Percentiles rank a stretch among this genome's conserved stretches.
Evolutionary conservation across 2,329 filamentous ascomycete species (phyloP).

Genomic region (Corinectria fuckeliana): DNA sequence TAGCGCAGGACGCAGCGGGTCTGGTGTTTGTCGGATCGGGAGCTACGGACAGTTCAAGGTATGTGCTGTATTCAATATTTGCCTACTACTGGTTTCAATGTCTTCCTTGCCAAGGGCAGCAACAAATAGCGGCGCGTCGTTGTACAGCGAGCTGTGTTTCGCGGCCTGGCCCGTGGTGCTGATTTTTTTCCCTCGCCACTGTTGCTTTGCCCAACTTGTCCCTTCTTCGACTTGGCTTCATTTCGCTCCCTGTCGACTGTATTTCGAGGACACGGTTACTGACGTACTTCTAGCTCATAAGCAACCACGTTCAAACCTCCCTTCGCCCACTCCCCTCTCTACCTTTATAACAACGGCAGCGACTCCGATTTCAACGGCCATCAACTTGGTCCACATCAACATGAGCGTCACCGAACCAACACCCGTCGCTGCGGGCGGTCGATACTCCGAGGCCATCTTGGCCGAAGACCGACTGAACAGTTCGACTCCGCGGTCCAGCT

Average conservation of each 20-base stretch:
- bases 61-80: slow-evolving; percentile 35
- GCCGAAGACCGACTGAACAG: slow-evolving; percentile 39
- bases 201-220: slow-evolving; percentile 6
- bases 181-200: slow-evolving; percentile 5
- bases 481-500: slow-evolving; percentile 45
- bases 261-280: slow-evolving; percentile 10
- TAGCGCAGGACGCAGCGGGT: slow-evolving; percentile 37
- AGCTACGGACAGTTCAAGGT: slow-evolving; percentile 35
- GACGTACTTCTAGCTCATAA: neutral
- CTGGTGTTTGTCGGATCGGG: slow-evolving; percentile 34
- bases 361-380: neutral
- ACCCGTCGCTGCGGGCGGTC: slow-evolving; percentile 25
- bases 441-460: slow-evolving; percentile 28
- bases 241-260: slow-evolving; percentile 9
- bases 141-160: slow-evolving; percentile 27
- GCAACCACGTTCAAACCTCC: neutral
- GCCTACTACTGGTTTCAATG: slow-evolving; percentile 24
- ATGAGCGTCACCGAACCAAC: slow-evolving; percentile 43
- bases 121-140: slow-evolving; percentile 19
- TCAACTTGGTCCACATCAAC: slow-evolving; percentile 12
- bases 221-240: slow-evolving; percentile 4
- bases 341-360: slow-evolving; percentile 1
- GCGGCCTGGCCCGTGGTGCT: slow-evolving; percentile 25
- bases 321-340: neutral
- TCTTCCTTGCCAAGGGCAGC: slow-evolving; percentile 30